Base-by-base conservation (phyloP, 139 green algal genomes). In the Pycnococcus provasolii region DNA sequence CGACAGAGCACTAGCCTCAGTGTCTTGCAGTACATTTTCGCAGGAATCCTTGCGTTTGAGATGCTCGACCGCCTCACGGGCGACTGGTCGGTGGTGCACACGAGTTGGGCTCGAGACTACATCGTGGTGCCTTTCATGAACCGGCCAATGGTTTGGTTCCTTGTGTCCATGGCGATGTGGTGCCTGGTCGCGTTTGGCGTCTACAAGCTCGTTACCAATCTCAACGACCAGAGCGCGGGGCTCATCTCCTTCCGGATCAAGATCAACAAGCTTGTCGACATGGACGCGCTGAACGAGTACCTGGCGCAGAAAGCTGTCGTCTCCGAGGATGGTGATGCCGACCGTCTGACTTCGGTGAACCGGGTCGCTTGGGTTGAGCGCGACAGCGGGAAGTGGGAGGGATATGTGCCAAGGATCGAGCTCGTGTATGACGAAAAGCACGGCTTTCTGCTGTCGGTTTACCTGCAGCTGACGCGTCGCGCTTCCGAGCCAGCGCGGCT, bases 111-210 rank as follows among this genome's bases (percentile, higher is more conserved):
- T 2, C 26, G 64, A 9, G 37, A 26, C 52, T 71, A 53, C 51
- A 71, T 71, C 64, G 64, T 71, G 4, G 64, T 54, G 13, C 64
- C 64, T n/a, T 62, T 71, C 50, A 71, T 71, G 64, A 64, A 62
- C 52, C 62, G 62, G 50, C 64, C 64, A 2, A 46, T 71, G 51
- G 40, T 71, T 4, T 71, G 64, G 64, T 71, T 71, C 52, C 26
- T 71, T 11, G 13, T 71, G 2, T 63, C 51, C 40, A 62, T 71
- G 42, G 39, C 40, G 39, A 54, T 46, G 51, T 71, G 64, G 64
- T 45, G 37, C 52, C 5, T 46, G 39, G 64, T 71, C 6, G 64
- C 39, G 50, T 44, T 5, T 6, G 39, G 2, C 3, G 51, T 71
- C 4, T 71, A 55, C 52, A 55, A 54, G 11, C n/a, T 63, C 15